A percentile compares a stretch with the other conserved stretches of the same genome.
These are phyloP conservation scores for Aspergillus transmontanensis DNA, from an alignment of 2,329 filamentous ascomycete species.

Conservation along the genomic window DNA sequence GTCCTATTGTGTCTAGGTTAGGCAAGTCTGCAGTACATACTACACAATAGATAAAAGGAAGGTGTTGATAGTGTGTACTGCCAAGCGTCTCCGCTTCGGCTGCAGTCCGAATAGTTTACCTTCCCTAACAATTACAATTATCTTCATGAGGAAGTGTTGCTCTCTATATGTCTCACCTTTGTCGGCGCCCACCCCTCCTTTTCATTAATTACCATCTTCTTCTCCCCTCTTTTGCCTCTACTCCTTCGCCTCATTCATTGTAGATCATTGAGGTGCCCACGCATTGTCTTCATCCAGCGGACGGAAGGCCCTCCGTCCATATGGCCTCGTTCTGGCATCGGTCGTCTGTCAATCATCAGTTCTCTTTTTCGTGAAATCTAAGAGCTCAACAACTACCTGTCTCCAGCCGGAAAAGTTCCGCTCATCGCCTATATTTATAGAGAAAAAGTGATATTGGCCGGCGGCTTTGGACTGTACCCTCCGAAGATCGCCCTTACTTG, in stretches of 20 bases:
- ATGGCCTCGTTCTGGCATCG: constrained; percentile 7
- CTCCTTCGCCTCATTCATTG: neutral
- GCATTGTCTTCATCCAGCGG: neutral
- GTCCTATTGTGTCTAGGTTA: neutral
- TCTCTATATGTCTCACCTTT: constrained; percentile 1
- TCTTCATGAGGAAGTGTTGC: constrained; percentile 18
- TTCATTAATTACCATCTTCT: neutral
- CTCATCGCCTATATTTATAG: neutral
- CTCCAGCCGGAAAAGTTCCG: too few relatives aligned
- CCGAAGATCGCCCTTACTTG: neutral
- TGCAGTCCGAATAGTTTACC: constrained; percentile 13
- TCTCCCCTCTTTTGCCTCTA: neutral
- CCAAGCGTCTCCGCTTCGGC: constrained; percentile 21
- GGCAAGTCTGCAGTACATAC: neutral
- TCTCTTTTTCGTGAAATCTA: neutral
- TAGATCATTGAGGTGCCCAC: neutral
- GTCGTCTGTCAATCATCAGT: neutral
- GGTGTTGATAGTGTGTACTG: constrained; percentile 3
- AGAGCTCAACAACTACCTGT: neutral
- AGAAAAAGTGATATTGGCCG: neutral
- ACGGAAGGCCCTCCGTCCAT: neutral
- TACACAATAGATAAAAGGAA: neutral
- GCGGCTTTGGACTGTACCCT: neutral
- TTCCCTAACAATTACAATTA: neutral
- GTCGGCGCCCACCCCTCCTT: neutral